Evolutionary conservation across 2,329 filamentous ascomycete genomes (phyloP).

Genomic region (Aciculosporium take): DNA sequence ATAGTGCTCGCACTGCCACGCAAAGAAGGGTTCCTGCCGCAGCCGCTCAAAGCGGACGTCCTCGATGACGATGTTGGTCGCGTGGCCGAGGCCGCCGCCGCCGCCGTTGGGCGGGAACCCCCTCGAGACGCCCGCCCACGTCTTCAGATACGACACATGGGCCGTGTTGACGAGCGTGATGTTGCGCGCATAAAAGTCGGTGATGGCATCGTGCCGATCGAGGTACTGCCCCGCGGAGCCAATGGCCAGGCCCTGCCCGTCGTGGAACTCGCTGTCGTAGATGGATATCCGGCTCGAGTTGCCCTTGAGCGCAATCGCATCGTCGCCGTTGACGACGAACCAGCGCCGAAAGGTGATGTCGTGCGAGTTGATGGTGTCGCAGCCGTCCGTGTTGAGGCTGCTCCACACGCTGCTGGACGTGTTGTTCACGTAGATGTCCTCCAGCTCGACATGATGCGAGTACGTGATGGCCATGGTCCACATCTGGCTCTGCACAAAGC

Average conservation of each 20-base stretch:
- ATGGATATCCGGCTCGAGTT: constrained; percentile 42
- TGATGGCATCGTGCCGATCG: constrained; percentile 31
- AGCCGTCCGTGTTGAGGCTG: constrained; percentile 27
- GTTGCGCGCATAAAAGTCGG: constrained; percentile 33
- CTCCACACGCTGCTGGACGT: constrained; percentile 20
- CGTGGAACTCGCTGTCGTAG: constrained; percentile 32
- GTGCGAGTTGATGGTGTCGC: constrained; percentile 37
- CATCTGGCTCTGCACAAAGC: constrained; percentile 45
- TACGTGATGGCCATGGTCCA: constrained; percentile 42
- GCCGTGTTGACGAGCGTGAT: constrained; percentile 30
- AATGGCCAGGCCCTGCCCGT: constrained; percentile 39
- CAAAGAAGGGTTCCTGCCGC: constrained; percentile 18
- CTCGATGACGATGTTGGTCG: constrained; percentile 18
- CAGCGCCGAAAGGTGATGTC: constrained; percentile 36
- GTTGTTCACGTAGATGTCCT: constrained; percentile 40
- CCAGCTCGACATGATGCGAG: constrained; percentile 30
- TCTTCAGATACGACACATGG: constrained; percentile 41
- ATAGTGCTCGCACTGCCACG: constrained; percentile 23
- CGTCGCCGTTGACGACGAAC: constrained; percentile 37
- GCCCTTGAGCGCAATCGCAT: constrained; percentile 38
- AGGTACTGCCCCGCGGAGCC: constrained; percentile 43
- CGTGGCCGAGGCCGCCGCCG: constrained; percentile 36
- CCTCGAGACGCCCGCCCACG: constrained; percentile 38
- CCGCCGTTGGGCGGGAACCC: constrained; percentile 44
- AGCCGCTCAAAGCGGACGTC: constrained; percentile 15